Conservation (phyloP, 257 asterid genomes). For the Echites panduratus region DNA sequence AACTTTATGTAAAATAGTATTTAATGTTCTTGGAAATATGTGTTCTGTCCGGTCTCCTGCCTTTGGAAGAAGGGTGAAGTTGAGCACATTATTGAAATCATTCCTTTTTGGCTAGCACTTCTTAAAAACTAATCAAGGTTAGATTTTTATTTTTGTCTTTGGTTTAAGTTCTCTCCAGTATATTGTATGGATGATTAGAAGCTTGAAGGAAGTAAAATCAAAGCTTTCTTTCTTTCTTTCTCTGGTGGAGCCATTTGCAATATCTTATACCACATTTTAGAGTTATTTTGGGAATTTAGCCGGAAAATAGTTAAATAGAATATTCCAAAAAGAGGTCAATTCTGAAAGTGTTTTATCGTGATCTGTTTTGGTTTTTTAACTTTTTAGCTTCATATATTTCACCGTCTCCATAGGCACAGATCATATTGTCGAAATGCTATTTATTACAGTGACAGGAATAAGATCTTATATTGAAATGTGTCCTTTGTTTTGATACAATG, state of each 20-base stretch:
- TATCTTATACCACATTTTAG: not conserved
- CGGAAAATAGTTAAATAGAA: not conserved
- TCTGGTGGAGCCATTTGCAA: not conserved
- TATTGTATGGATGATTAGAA: not conserved
- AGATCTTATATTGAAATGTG: not conserved
- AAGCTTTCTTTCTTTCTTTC: not conserved
- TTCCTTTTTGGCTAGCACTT: not conserved
- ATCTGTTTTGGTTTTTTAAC: not conserved
- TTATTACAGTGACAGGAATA: not conserved
- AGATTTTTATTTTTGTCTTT: not conserved
- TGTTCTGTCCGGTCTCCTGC: not conserved
- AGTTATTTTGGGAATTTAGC: not conserved
- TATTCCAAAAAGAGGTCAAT: not conserved
- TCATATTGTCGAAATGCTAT: not conserved
- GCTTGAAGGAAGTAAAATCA: not conserved
- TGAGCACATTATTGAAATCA: not conserved
- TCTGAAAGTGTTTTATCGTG: not conserved
- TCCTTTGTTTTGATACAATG: slow-evolving; percentile 10
- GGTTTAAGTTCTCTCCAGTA: not conserved
- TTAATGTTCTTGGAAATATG: too few species aligned
- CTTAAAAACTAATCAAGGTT: not conserved
- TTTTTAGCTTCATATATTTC: not conserved
- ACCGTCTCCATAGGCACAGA: not conserved
- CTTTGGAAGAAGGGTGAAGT: not conserved
- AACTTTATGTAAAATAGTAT: not conserved